Evolutionary conservation across 179 eudicot genomes (phyloP).

Genomic region (Beta macrorhiza): DNA sequence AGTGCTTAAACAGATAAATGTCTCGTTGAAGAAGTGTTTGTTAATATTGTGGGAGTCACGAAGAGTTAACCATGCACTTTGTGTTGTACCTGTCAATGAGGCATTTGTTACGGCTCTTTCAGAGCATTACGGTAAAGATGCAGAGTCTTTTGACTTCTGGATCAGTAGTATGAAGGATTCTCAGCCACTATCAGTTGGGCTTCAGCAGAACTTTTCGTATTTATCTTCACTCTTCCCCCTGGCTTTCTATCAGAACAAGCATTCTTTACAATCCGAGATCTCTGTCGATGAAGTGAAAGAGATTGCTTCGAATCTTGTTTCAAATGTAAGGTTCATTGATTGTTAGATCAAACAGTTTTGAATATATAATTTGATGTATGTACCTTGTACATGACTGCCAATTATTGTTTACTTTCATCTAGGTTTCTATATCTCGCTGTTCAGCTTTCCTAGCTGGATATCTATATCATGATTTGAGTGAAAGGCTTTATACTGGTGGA

Average conservation of each 20-base stretch:
- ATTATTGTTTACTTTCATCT: slow-evolving; percentile 21
- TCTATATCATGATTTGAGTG: slow-evolving; percentile 73
- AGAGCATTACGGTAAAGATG: slow-evolving; percentile 46
- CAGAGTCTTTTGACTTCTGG: slow-evolving; percentile 64
- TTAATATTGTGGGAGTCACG: slow-evolving; percentile 67
- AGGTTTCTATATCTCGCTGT: slow-evolving; percentile 54
- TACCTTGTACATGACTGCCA: neutral
- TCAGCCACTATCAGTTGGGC: slow-evolving; percentile 48
- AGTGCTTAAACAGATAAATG: slow-evolving; percentile 48
- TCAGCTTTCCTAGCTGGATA: slow-evolving; percentile 65
- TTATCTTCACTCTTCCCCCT: slow-evolving; percentile 40
- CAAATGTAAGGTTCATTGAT: slow-evolving; percentile 46
- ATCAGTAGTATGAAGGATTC: slow-evolving; percentile 50
- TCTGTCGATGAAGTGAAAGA: slow-evolving; percentile 54
- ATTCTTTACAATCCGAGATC: slow-evolving; percentile 34
- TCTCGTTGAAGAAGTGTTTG: slow-evolving; percentile 53
- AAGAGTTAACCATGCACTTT: slow-evolving; percentile 83
- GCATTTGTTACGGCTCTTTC: slow-evolving; percentile 45
- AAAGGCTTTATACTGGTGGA: slow-evolving; percentile 56
- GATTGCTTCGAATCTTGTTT: slow-evolving; percentile 52
- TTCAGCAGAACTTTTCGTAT: slow-evolving; percentile 58
- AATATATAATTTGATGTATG: neutral
- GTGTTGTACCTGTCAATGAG: slow-evolving; percentile 71
- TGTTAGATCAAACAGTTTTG: neutral
- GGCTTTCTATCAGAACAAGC: slow-evolving; percentile 29